Evolutionary conservation across 306 rosid species (phyloP), one percentile per base, ranked within the genome.

Genomic region (Vigna unguiculata): DNA sequence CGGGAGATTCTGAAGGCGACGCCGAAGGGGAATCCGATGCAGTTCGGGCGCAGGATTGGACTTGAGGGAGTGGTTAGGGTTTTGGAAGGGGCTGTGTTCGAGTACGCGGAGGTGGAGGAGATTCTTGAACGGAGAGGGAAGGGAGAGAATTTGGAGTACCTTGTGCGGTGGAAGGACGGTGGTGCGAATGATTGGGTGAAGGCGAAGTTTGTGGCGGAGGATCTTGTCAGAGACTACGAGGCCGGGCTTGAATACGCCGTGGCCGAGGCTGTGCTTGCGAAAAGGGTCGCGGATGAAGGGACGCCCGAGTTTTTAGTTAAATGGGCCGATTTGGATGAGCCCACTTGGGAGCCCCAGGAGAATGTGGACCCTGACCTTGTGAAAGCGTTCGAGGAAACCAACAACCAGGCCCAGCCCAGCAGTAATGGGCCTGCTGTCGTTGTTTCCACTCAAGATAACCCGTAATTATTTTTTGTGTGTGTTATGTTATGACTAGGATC

Each of bases 301-400:
- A 83, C 77, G 21, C 71, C 30, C 3, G 96, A 91, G 81, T 84
- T 78, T n/a, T 75, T 94, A 83, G 91, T 94, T 2, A 91, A 89
- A 74, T 94, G 98, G 98, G 85, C 83, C 76, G 98, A 94, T 62
- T 69, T 83, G 28, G 91, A 88, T 0, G 96, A 94, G 20, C 93
- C 93, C 80, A 94, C 94, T 4, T 94, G 98, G 98, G 98, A 94
- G 86, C 96, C 97, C 9, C 79, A 81, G 80, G 90, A 80, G 21
- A 94, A 91, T 65, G 98, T 94, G 15, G 98, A 90, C 75, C 78
- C 84, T 16, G 85, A 88, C 49, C 84, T 94, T 57, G 63, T 94
- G 3, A 80, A 45, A 16, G 78, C 80, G 7, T 94, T 86, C 13
- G 88, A 87, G 48, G 52, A 38, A 64, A 57, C 16, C 49, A 73